Conservation (phyloP, 2,329 filamentous ascomycete genomes). For the Fusarium compactum region DNA sequence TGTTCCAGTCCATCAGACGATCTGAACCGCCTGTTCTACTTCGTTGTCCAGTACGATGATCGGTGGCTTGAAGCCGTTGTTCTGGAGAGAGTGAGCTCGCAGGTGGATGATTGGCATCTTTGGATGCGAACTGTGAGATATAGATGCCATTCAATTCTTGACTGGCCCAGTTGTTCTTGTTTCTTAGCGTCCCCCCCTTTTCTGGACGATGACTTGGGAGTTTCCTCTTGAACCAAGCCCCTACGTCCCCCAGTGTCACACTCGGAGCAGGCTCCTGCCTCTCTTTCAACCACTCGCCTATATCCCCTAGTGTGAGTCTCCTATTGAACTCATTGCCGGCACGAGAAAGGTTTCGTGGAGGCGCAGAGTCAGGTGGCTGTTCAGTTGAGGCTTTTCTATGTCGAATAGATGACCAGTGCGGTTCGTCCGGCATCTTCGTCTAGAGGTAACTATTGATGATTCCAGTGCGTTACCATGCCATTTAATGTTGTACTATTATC, state of each 20-base stretch:
- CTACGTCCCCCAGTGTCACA: slow-evolving; percentile 43
- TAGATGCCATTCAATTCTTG: slow-evolving; percentile 17
- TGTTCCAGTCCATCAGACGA: slow-evolving; percentile 53
- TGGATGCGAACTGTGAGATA: not conserved
- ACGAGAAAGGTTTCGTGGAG: not conserved
- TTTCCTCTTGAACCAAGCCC: slow-evolving; percentile 59
- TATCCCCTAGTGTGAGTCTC: slow-evolving; percentile 12
- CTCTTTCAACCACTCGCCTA: slow-evolving; percentile 57
- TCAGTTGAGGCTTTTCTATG: slow-evolving; percentile 1
- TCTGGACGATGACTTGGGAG: slow-evolving; percentile 64
- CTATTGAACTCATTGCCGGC: not conserved
- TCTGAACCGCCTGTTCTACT: slow-evolving; percentile 48
- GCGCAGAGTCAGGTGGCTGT: not conserved
- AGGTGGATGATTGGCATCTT: not conserved
- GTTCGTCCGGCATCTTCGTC: slow-evolving; percentile 9
- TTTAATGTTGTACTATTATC: not conserved
- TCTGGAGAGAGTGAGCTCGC: not conserved
- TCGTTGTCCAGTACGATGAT: slow-evolving; percentile 26
- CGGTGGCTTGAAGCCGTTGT: slow-evolving; percentile 24
- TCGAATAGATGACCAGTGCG: slow-evolving; percentile 24
- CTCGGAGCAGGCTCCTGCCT: slow-evolving; percentile 27
- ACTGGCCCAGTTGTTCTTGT: slow-evolving; percentile 48
- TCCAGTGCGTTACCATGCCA: not conserved
- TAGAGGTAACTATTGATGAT: not conserved
- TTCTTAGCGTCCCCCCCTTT: slow-evolving; percentile 61